These are phyloP conservation scores for Galerina marginata DNA, from an alignment of 768 basidiomycete species.

Conservation along the genomic window DNA sequence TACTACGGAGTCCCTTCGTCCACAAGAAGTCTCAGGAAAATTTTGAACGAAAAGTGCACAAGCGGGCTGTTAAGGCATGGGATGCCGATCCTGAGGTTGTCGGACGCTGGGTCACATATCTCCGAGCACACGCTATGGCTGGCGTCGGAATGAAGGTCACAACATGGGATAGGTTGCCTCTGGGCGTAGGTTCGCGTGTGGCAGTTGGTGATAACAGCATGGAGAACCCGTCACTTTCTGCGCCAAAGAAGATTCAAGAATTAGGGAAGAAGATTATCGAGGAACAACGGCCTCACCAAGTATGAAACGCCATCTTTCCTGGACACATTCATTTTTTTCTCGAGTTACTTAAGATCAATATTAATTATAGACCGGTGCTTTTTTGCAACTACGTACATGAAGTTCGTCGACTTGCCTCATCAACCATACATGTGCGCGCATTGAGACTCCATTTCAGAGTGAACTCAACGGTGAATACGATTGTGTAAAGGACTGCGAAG, in stretches of 20 bases:
- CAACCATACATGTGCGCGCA: too few relatives aligned
- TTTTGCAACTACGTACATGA: too few relatives aligned
- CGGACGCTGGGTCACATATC: slow-evolving; percentile 79
- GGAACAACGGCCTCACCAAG: slow-evolving; percentile 23
- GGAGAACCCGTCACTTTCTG: slow-evolving; percentile 11
- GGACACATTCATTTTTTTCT: not conserved
- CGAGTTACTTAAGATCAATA: not conserved
- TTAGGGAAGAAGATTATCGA: slow-evolving; percentile 37
- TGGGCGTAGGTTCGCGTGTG: slow-evolving; percentile 43
- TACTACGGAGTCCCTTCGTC: slow-evolving; percentile 82
- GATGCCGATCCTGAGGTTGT: slow-evolving; percentile 84
- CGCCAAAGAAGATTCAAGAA: slow-evolving; percentile 29
- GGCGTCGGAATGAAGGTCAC: slow-evolving; percentile 90
- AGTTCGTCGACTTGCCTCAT: too few relatives aligned
- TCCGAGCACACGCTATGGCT: slow-evolving; percentile 74
- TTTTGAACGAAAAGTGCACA: slow-evolving; percentile 85
- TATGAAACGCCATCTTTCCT: not conserved
- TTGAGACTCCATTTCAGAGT: too few relatives aligned
- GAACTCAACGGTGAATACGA: too few relatives aligned
- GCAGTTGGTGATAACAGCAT: not conserved
- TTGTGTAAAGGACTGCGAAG: too few relatives aligned
- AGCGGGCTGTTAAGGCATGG: slow-evolving; percentile 88
- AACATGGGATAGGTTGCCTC: slow-evolving; percentile 72
- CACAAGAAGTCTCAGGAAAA: slow-evolving; percentile 97
- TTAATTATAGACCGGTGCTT: too few relatives aligned